phyloP scores from a whole-genome alignment of 1,139 yeast genomes.

The Sugiyamaella grinbergsii region DNA sequence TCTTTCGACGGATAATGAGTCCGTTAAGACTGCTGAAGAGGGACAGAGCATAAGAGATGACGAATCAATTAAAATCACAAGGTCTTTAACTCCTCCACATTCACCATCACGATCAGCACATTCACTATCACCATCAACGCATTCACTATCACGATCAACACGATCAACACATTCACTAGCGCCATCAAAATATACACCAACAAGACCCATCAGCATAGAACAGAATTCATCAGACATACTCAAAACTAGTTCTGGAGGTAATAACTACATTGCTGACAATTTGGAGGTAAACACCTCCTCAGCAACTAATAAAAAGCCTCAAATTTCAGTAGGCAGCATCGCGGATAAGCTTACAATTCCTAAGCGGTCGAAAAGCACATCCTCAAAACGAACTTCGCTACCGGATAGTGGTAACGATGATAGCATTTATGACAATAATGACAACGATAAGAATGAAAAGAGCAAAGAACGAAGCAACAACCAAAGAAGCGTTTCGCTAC shows the following conservation, averaged over 20 bases:
- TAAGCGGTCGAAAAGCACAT: constrained; percentile 6
- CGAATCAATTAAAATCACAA: background rate
- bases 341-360: constrained; percentile 4
- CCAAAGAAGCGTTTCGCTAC: constrained; percentile 35
- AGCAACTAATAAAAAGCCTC: background rate
- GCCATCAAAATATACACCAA: background rate
- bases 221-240: background rate
- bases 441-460: background rate
- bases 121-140: background rate
- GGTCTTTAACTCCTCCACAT: background rate
- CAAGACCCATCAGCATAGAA: background rate
- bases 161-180: background rate
- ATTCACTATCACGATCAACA: background rate
- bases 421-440: constrained; percentile 1
- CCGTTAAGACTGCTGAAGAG: background rate
- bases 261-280: constrained; percentile 1
- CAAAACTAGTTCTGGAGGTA: constrained; percentile 3
- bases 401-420: constrained; percentile 1
- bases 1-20: too few species aligned
- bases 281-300: background rate
- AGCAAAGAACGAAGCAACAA: constrained; percentile 1
- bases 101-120: too few species aligned
- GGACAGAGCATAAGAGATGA: background rate
- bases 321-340: background rate
- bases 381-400: constrained; percentile 14